Evolutionary conservation across 2,329 filamentous ascomycete species (phyloP).

Genomic region (Geosmithia morbida): DNA sequence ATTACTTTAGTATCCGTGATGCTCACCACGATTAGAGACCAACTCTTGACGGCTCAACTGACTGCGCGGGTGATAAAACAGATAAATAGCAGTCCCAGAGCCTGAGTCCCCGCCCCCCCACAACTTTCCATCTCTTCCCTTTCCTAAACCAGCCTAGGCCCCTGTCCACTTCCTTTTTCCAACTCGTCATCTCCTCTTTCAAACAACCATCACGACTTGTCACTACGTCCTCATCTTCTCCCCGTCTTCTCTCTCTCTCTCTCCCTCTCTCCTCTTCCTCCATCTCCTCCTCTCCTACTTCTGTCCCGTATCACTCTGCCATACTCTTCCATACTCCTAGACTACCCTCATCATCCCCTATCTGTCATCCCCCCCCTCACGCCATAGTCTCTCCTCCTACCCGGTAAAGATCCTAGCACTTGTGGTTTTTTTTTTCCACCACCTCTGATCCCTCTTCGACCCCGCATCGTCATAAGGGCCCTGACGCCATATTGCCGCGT

Average conservation of each 20-base stretch:
- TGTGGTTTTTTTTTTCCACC: background rate
- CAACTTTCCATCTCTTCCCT: background rate
- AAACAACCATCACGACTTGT: background rate
- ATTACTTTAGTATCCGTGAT: too few relatives aligned
- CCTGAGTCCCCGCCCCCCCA: too few relatives aligned
- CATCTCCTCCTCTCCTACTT: background rate
- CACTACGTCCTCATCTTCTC: background rate
- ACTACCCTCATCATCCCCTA: too few relatives aligned
- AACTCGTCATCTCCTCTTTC: background rate
- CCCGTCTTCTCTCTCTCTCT: background rate
- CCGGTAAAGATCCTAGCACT: background rate
- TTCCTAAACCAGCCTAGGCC: background rate
- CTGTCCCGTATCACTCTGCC: too few relatives aligned
- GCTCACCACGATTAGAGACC: too few relatives aligned
- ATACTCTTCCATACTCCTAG: too few relatives aligned
- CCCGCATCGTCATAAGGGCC: constrained; percentile 2
- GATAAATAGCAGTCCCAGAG: background rate
- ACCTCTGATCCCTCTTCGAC: background rate
- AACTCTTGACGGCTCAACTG: too few relatives aligned
- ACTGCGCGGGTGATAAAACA: too few relatives aligned
- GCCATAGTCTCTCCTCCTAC: background rate
- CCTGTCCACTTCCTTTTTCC: background rate
- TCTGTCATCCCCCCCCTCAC: too few relatives aligned
- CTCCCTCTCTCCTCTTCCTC: background rate
- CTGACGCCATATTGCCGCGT: background rate